A percentile compares a stretch with the other conserved stretches of the same genome.
These are phyloP conservation scores for Leccinellum albellum DNA, from an alignment of 768 basidiomycete genomes.

Conservation along the genomic window DNA sequence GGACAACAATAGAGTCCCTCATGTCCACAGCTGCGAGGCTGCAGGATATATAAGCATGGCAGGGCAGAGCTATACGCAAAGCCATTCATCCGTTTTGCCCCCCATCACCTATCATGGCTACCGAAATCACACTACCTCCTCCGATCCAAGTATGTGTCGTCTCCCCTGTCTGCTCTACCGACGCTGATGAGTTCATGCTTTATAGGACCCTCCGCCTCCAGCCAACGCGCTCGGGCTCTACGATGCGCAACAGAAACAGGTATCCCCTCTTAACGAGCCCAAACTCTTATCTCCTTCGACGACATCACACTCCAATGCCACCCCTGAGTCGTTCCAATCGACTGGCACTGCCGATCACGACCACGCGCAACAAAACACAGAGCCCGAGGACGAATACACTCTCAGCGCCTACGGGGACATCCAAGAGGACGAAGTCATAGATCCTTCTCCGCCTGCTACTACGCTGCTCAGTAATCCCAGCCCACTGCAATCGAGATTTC, in stretches of 20 bases:
- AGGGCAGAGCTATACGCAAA: not conserved
- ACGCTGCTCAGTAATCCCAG: not conserved
- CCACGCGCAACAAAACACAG: not conserved
- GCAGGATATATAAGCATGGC: conserved; percentile 11
- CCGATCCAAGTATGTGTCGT: conserved; percentile 2
- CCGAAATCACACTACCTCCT: not conserved
- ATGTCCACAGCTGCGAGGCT: conserved; percentile 3
- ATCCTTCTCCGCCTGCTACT: conserved; percentile 24
- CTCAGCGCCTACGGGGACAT: conserved; percentile 46
- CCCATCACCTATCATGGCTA: conserved; percentile 7
- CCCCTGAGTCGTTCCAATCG: not conserved
- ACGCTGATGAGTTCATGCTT: not conserved
- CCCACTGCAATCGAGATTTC: not conserved
- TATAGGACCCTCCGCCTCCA: conserved; percentile 7
- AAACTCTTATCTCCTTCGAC: not conserved
- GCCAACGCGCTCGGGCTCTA: not conserved
- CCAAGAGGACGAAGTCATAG: conserved; percentile 36
- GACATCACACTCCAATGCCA: not conserved
- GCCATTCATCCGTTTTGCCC: no score
- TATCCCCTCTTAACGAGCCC: not conserved
- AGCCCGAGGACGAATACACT: conserved; percentile 36
- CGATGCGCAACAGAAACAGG: not conserved
- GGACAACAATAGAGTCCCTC: conserved; percentile 12
- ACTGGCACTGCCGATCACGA: not conserved
- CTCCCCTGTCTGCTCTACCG: not conserved